Evolutionary conservation across 805 yeast species (phyloP).

Genomic region (Candida montana): DNA sequence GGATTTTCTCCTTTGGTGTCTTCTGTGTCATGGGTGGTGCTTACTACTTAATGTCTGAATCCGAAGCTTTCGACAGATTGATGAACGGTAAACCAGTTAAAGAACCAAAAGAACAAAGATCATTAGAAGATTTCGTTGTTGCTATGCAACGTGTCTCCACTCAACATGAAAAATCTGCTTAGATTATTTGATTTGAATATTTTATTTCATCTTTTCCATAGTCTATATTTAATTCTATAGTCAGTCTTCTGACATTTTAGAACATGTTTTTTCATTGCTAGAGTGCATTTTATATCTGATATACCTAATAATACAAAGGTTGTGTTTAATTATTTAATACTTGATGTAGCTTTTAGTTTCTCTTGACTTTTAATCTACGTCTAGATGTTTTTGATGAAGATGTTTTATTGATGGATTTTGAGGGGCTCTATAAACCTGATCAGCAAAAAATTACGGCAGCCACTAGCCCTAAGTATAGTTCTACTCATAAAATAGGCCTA

Average conservation of each 20-base stretch:
- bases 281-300: slow-evolving; percentile 8
- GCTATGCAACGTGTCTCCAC: slow-evolving; percentile 88
- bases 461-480: no score
- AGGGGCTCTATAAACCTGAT: no score
- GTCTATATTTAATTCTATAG: slow-evolving; percentile 7
- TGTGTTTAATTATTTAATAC: slow-evolving; percentile 4
- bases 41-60: slow-evolving; percentile 86
- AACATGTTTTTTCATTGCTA: slow-evolving; percentile 4
- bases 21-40: slow-evolving; percentile 97
- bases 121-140: slow-evolving; percentile 77
- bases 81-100: slow-evolving; percentile 75
- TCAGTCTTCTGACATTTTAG: slow-evolving; percentile 1
- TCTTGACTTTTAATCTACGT: slow-evolving; percentile 15
- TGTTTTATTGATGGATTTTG: no score
- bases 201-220: slow-evolving; percentile 4
- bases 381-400: no score
- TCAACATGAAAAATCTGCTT: slow-evolving; percentile 78
- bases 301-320: slow-evolving; percentile 7
- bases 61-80: slow-evolving; percentile 73
- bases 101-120: slow-evolving; percentile 54
- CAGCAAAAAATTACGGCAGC: no score
- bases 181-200: slow-evolving; percentile 17
- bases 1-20: slow-evolving; percentile 95
- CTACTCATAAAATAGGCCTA: no score
- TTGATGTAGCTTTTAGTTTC: background rate